These are phyloP conservation scores for Dryas drummondii DNA, from an alignment of 306 rosid species.

Conservation along the genomic window DNA sequence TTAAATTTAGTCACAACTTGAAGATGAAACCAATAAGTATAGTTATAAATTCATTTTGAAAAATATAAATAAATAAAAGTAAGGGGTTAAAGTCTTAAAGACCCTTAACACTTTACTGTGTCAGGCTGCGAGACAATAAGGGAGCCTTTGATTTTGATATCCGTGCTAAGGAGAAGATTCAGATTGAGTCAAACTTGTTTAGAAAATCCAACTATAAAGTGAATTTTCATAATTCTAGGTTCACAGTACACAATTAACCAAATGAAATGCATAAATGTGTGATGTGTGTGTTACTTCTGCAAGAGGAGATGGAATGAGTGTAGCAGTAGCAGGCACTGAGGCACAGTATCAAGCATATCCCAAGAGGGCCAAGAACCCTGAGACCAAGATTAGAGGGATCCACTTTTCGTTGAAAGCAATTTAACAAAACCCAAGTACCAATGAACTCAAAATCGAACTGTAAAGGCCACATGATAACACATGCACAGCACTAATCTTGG, in stretches of 20 bases:
- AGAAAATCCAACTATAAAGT: too few species aligned
- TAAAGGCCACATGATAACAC: slow-evolving; percentile 8
- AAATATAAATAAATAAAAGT: not conserved
- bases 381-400: not conserved
- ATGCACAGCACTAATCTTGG: slow-evolving; percentile 8
- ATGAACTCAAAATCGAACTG: not conserved
- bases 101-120: too few species aligned
- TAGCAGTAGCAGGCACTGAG: not conserved
- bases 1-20: not conserved
- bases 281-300: too few species aligned
- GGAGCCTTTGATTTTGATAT: too few species aligned
- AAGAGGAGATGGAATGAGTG: not conserved
- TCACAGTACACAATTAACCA: too few species aligned
- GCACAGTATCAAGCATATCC: not conserved
- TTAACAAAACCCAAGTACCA: not conserved
- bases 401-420: not conserved
- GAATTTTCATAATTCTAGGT: too few species aligned
- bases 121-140: too few species aligned
- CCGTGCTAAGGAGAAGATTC: not conserved
- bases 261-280: too few species aligned
- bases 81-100: not conserved
- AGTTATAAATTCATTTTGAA: not conserved
- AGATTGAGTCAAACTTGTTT: not conserved
- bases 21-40: slow-evolving; percentile 6
- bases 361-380: not conserved